Percentiles rank a stretch among this genome's conserved stretches.
Evolutionary conservation across 306 rosid species (phyloP).

Genomic region (Herpetospermum pedunculosum): DNA sequence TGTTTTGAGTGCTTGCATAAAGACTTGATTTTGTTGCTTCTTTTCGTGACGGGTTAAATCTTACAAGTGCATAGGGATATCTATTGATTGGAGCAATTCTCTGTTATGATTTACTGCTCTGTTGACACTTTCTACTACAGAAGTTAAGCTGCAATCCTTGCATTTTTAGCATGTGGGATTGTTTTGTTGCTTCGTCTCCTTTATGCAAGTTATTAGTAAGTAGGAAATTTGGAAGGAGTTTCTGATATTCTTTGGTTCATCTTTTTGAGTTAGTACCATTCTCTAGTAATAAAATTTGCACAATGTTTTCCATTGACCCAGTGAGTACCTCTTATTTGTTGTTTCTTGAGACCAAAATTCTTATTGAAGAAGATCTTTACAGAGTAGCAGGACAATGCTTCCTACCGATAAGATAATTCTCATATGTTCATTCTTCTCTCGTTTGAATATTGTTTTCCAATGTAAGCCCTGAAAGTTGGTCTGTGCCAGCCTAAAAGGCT

Average conservation of each 20-base stretch:
- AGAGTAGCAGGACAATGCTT: neutral
- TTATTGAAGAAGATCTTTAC: neutral
- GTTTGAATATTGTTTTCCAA: neutral
- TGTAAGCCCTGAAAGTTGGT: neutral
- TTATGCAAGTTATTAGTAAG: neutral
- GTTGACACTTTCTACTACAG: neutral
- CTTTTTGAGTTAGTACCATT: neutral
- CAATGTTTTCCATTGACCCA: neutral
- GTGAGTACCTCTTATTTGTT: neutral
- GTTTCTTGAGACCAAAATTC: neutral
- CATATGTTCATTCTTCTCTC: neutral
- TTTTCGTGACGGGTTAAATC: neutral
- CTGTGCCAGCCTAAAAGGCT: neutral
- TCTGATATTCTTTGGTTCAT: neutral
- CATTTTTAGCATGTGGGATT: neutral
- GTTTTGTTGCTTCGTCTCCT: neutral
- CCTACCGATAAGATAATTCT: neutral
- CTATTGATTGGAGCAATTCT: neutral
- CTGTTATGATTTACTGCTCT: neutral
- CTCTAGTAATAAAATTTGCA: neutral
- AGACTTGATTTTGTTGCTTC: neutral
- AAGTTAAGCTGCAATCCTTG: neutral
- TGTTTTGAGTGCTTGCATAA: neutral
- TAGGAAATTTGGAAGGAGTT: neutral
- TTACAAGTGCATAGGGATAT: neutral